Conservation (phyloP, 2,329 filamentous ascomycete species). For the Stachybotrys chlorohalonatus region DNA sequence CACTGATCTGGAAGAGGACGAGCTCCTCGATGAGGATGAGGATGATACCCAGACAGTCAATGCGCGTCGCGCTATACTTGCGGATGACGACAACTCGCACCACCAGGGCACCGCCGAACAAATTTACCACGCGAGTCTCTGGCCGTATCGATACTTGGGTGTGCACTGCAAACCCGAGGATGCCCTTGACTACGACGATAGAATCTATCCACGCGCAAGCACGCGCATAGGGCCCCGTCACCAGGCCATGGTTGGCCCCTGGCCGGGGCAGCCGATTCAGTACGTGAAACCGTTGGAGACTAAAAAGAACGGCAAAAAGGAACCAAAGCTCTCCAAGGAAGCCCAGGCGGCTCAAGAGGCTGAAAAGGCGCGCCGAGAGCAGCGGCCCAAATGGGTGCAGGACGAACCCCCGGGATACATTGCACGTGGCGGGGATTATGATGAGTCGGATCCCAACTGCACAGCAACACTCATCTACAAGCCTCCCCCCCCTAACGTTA, state of each 20-base stretch:
- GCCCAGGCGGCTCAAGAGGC: constrained; percentile 69
- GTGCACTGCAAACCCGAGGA: constrained; percentile 95
- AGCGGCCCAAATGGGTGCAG: constrained; percentile 85
- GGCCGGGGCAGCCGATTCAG: constrained; percentile 81
- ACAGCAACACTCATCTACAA: constrained; percentile 74
- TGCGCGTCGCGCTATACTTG: constrained; percentile 57
- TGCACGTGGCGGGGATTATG: constrained; percentile 68
- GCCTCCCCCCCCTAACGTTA: constrained; percentile 51
- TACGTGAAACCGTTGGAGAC: constrained; percentile 82
- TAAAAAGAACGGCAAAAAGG: constrained; percentile 75
- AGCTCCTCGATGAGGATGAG: constrained; percentile 60
- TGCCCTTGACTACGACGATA: constrained; percentile 91
- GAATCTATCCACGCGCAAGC: constrained; percentile 92
- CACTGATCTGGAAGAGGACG: constrained; percentile 57
- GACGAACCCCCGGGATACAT: constrained; percentile 86
- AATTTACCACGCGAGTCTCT: constrained; percentile 84
- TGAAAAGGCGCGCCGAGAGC: constrained; percentile 69
- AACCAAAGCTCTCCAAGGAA: constrained; percentile 71
- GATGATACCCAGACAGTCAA: constrained; percentile 48
- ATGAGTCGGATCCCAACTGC: constrained; percentile 61
- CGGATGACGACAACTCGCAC: constrained; percentile 45
- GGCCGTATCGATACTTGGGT: constrained; percentile 92
- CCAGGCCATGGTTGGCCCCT: constrained; percentile 76
- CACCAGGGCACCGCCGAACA: constrained; percentile 69
- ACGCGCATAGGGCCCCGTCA: constrained; percentile 86